These are phyloP conservation scores for Thymus mandschuricus DNA, from an alignment of 257 asterid species.

Conservation along the genomic window DNA sequence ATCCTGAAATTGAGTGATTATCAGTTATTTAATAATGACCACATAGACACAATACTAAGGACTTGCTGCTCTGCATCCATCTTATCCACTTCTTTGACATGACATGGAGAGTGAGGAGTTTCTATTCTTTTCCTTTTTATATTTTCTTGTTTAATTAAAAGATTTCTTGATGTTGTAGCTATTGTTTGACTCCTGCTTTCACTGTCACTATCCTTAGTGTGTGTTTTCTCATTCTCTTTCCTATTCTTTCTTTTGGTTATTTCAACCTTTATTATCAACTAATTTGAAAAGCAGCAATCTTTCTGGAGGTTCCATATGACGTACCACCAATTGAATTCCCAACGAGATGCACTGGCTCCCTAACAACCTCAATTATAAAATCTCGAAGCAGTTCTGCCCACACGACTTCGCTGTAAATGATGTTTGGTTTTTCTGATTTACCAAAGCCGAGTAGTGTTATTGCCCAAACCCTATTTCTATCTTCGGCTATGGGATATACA, in stretches of 20 bases:
- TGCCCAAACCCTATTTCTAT: slow-evolving; percentile 88
- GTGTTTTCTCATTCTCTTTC: not conserved
- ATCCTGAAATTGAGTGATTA: slow-evolving; percentile 55
- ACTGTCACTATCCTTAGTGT: not conserved
- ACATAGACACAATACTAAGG: slow-evolving; percentile 11
- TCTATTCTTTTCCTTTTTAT: not conserved
- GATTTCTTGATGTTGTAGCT: not conserved
- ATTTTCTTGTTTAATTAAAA: not conserved
- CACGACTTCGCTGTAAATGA: slow-evolving; percentile 74
- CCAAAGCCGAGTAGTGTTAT: slow-evolving; percentile 89
- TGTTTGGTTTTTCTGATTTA: slow-evolving; percentile 89
- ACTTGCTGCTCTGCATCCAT: slow-evolving; percentile 7
- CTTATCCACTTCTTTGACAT: not conserved
- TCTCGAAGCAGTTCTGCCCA: slow-evolving; percentile 89
- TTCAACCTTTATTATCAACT: slow-evolving; percentile 1
- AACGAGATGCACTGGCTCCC: slow-evolving; percentile 87
- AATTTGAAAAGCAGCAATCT: slow-evolving; percentile 1
- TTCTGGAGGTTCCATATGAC: slow-evolving; percentile 30
- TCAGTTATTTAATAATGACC: slow-evolving; percentile 22
- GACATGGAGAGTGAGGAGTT: not conserved
- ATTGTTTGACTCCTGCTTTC: not conserved
- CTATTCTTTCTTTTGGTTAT: not conserved
- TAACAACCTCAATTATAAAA: slow-evolving; percentile 77
- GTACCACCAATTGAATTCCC: slow-evolving; percentile 98
- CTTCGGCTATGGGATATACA: slow-evolving; percentile 65